These are phyloP conservation scores for Fusarium brachygibbosum DNA, from an alignment of 2,329 filamentous ascomycete species.

Conservation along the genomic window DNA sequence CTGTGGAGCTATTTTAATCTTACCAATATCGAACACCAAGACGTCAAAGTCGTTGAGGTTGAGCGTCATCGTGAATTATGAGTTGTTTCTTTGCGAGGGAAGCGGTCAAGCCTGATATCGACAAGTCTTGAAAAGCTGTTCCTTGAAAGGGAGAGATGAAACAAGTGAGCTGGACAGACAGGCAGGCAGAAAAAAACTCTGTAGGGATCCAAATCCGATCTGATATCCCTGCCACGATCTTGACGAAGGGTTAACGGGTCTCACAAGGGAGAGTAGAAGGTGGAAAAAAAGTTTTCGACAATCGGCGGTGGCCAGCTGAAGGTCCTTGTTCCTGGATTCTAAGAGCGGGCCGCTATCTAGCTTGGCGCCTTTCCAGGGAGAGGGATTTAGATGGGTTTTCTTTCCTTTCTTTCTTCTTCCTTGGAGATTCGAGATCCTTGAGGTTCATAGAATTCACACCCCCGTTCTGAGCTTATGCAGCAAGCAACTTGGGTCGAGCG, in stretches of 20 bases:
- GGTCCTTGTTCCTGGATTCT: conserved; percentile 47
- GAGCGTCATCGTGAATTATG: conserved; percentile 38
- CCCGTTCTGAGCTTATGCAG: conserved; percentile 32
- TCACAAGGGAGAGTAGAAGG: conserved; percentile 2
- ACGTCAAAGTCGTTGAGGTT: conserved; percentile 52
- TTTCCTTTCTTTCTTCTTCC: conserved; percentile 5
- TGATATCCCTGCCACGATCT: conserved; percentile 35
- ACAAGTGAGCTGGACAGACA: conserved; percentile 6
- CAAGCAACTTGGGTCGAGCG: conserved; percentile 17
- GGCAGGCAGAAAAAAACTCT: conserved; percentile 4
- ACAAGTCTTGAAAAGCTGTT: conserved; percentile 23
- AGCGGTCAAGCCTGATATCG: conserved; percentile 39
- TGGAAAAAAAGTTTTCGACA: conserved; percentile 16
- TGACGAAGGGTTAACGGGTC: not conserved
- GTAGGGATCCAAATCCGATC: conserved; percentile 17
- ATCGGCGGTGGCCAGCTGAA: conserved; percentile 32
- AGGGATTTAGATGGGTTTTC: not conserved
- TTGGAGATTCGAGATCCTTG: conserved; percentile 21
- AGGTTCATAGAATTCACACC: not conserved
- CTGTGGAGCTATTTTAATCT: conserved; percentile 33
- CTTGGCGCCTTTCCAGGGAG: conserved; percentile 24
- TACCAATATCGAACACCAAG: conserved; percentile 57
- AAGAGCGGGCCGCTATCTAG: conserved; percentile 43
- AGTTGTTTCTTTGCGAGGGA: conserved; percentile 21
- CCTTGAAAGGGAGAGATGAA: conserved; percentile 10